Conservation (phyloP, 2,329 filamentous ascomycete genomes). For the Aspergillus puulaauensis region DNA sequence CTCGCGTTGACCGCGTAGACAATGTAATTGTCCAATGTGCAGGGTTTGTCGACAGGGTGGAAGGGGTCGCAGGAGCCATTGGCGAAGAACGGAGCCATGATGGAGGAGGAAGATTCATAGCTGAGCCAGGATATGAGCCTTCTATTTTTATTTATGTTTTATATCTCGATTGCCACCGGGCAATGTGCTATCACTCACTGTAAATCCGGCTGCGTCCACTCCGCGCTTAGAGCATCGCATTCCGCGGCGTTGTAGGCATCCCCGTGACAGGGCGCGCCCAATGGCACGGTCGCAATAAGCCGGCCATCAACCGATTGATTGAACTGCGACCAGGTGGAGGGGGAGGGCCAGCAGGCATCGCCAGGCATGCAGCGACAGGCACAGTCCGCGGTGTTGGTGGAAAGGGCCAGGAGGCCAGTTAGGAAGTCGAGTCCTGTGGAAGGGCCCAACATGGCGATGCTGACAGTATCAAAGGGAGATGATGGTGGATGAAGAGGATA, state of each 20-base stretch:
- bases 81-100: slow-evolving; percentile 15
- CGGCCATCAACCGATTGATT: slow-evolving; percentile 53
- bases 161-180: too few relatives aligned
- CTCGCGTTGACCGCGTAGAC: slow-evolving; percentile 38
- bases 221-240: slow-evolving; percentile 44
- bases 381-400: background rate
- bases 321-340: slow-evolving; percentile 49
- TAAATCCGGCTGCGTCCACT: slow-evolving; percentile 47
- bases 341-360: slow-evolving; percentile 55
- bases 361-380: slow-evolving; percentile 52
- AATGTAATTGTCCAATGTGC: slow-evolving; percentile 29
- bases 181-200: slow-evolving; percentile 38
- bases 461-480: background rate
- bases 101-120: slow-evolving; percentile 11
- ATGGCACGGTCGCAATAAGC: slow-evolving; percentile 54
- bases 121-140: background rate
- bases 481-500: too few relatives aligned
- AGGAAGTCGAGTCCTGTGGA: background rate
- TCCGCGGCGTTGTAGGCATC: slow-evolving; percentile 45
- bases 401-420: background rate
- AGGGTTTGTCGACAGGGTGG: slow-evolving; percentile 24
- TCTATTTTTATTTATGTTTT: too few relatives aligned
- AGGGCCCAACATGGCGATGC: slow-evolving; percentile 1
- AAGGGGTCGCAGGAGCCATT: slow-evolving; percentile 14
- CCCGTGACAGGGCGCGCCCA: slow-evolving; percentile 55